Evolutionary conservation across 305 asterid species (phyloP).

Genomic region (Fraxinus albicans): DNA sequence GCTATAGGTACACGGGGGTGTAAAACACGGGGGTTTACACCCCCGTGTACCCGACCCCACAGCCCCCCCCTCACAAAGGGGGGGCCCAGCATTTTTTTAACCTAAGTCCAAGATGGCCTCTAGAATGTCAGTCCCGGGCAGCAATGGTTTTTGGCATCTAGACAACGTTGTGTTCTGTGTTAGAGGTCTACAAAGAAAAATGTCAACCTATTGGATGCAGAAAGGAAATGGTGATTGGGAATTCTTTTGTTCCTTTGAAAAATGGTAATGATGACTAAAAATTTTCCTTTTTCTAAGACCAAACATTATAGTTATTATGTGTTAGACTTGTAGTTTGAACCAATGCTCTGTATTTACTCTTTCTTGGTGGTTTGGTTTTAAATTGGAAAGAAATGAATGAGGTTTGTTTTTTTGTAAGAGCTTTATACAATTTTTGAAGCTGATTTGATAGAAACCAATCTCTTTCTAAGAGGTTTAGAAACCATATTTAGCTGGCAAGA

Average conservation of each 20-base stretch:
- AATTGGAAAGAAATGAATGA: slow-evolving; percentile 12
- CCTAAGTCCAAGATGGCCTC: slow-evolving; percentile 25
- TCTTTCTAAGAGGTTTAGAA: neutral
- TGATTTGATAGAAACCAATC: neutral
- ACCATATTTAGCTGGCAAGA: neutral
- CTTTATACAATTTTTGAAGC: neutral
- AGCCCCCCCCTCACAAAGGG: no score
- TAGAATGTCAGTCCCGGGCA: neutral
- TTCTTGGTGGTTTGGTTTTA: neutral
- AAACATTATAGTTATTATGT: neutral
- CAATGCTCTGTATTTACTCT: slow-evolving; percentile 1
- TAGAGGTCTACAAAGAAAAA: slow-evolving; percentile 4
- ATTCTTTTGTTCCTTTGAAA: slow-evolving; percentile 24
- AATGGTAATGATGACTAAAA: slow-evolving; percentile 4
- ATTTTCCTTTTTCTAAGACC: neutral
- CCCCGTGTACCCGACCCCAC: no score
- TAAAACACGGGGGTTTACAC: no score
- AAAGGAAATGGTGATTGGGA: slow-evolving; percentile 20
- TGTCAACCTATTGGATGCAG: slow-evolving; percentile 22
- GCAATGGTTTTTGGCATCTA: slow-evolving; percentile 3
- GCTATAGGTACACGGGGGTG: no score
- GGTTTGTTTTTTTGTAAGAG: slow-evolving; percentile 16
- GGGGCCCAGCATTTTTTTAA: no score
- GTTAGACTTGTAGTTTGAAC: slow-evolving; percentile 1
- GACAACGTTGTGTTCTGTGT: neutral